These are phyloP conservation scores for Russula brevipes DNA, from an alignment of 768 basidiomycete genomes.

Conservation along the genomic window DNA sequence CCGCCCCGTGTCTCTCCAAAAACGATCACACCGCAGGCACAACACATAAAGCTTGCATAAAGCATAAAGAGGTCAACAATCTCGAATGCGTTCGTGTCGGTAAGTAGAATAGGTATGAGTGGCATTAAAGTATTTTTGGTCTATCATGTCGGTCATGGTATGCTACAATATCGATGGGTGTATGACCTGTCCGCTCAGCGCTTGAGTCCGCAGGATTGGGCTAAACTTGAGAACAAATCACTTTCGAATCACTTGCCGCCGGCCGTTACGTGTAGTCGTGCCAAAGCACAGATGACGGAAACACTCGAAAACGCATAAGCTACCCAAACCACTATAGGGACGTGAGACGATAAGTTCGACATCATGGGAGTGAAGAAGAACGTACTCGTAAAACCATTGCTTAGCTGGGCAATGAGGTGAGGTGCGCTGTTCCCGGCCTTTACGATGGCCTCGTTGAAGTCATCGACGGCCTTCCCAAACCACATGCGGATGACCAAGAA, in stretches of 20 bases:
- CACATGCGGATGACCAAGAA: constrained; percentile 74
- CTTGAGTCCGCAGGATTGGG: constrained; percentile 6
- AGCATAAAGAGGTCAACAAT: too few species aligned
- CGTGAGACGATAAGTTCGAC: constrained; percentile 2
- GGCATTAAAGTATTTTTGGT: neutral
- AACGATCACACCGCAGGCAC: neutral
- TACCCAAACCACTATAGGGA: constrained; percentile 64
- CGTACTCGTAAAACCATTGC: constrained; percentile 74
- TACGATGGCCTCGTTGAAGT: constrained; percentile 64
- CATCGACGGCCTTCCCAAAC: constrained; percentile 73
- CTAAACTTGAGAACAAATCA: neutral
- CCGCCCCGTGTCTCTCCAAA: neutral
- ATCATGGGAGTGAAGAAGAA: constrained; percentile 22
- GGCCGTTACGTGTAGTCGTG: constrained; percentile 59
- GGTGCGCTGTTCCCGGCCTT: constrained; percentile 51
- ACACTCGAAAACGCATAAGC: constrained; percentile 70
- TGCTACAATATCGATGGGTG: neutral
- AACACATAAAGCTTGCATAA: neutral
- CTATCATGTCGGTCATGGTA: neutral
- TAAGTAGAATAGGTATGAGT: neutral
- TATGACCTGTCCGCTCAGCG: constrained; percentile 7
- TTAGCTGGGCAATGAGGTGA: constrained; percentile 52
- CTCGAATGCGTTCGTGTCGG: too few species aligned
- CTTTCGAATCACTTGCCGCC: constrained; percentile 34
- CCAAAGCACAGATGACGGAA: constrained; percentile 61